Base-by-base conservation (phyloP, 2,329 filamentous ascomycete species). In the Cytospora paraplurivora region DNA sequence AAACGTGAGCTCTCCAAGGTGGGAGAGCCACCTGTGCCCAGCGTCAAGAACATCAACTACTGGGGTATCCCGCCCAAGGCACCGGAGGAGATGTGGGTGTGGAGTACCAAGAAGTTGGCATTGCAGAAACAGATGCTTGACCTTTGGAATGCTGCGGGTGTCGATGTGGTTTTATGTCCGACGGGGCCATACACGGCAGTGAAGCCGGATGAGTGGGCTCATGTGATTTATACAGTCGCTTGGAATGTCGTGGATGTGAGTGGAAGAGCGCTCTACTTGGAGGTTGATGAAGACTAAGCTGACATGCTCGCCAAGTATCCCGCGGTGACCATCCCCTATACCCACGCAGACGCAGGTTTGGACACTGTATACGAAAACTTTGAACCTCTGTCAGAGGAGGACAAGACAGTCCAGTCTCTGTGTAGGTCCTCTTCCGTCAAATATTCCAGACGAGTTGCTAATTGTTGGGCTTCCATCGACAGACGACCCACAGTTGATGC, bases 41-140 rank as follows among this genome's bases (percentile, higher is more conserved):
- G 72, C 15, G 74, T 76, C 11, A 59, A 66, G n/a, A 71, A 72
- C 37, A 74, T 75, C 56, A 73, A 73, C 0, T 76, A 75, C 63
- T 73, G 72, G 73, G 69, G 70, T 15, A 64, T 74, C 2, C 69
- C 71, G 17, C 54, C 66, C 1, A 76, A 76, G 63, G 72, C 65
- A 1, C 71, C 70, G 58, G 74, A 75, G 67, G 68, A 76, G 60
- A 66, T 69, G 44, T 76, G 74, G 74, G 67, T 61, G 34, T 72
- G 70, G 70, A 76, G 75, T 65, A 69, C 73, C 3, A 74, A 72
- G 66, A 73, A 73, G 56, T 54, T 69, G 17, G 64, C 61, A 1
- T 56, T 74, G n/a, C 71, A 72, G 67, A 76, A 75, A 63, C 50
- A 72, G 49, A 75, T 75, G 70, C 68, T 76, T n/a, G 73, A 76